These are phyloP conservation scores for Uncinocarpus reesii DNA, from an alignment of 2,329 filamentous ascomycete species.

Conservation along the genomic window DNA sequence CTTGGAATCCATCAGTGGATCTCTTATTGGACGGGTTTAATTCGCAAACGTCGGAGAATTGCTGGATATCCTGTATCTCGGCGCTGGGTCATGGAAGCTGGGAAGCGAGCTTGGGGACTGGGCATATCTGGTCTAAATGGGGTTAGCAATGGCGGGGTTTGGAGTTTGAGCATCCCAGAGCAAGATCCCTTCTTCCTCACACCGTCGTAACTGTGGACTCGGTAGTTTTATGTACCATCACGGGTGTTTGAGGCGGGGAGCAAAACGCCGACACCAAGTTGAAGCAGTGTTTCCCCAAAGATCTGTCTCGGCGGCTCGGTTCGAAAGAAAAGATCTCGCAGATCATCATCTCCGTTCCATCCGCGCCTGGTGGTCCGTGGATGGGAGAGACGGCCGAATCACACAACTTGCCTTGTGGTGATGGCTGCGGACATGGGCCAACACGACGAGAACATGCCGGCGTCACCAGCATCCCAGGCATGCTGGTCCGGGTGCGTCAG, in stretches of 20 bases:
- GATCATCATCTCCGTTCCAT: constrained; percentile 5
- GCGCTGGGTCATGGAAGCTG: not conserved
- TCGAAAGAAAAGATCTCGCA: constrained; percentile 4
- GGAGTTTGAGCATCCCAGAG: not conserved
- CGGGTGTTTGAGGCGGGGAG: no score
- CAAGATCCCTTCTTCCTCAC: not conserved
- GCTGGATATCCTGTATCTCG: not conserved
- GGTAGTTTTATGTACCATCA: no score
- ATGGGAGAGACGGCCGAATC: not conserved
- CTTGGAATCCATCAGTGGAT: not conserved
- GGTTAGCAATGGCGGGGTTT: not conserved
- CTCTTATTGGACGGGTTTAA: constrained; percentile 3
- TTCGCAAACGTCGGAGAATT: constrained; percentile 8
- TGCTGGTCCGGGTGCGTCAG: constrained; percentile 6
- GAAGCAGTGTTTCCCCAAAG: not conserved
- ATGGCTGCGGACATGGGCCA: not conserved
- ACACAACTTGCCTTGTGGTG: no score
- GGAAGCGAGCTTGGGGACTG: not conserved
- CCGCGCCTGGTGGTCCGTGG: not conserved
- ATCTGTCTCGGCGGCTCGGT: constrained; percentile 7
- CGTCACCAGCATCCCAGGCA: not conserved
- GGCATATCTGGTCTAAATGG: not conserved
- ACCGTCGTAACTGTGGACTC: not conserved
- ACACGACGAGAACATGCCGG: not conserved
- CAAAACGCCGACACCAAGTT: no score